Evolutionary conservation across 768 basidiomycete species (phyloP).

Genomic region (Leucocoprinus leucothites): DNA sequence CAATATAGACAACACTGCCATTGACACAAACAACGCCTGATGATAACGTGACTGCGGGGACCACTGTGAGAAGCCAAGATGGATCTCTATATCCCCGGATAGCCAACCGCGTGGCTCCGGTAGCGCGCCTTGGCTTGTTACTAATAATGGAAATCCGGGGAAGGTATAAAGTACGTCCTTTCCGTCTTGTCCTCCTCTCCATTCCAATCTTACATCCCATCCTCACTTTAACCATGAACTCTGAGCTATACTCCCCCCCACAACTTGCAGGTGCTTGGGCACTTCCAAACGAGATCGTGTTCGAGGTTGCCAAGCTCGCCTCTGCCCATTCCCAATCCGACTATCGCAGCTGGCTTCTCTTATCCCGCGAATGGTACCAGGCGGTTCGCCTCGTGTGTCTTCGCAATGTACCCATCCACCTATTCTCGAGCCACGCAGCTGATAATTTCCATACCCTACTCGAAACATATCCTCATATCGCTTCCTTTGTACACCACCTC

Average conservation of each 20-base stretch:
- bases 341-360: constrained; percentile 8
- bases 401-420: constrained; percentile 9
- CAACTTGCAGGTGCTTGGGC: constrained; percentile 7
- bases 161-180: constrained; percentile 1
- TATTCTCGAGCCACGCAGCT: constrained; percentile 2
- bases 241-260: not conserved
- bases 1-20: not conserved
- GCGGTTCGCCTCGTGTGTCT: constrained; percentile 8
- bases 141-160: not conserved
- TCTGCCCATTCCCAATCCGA: constrained; percentile 6
- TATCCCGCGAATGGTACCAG: constrained; percentile 5
- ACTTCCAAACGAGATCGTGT: constrained; percentile 11
- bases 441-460: constrained; percentile 1
- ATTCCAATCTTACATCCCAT: not conserved
- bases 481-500: constrained; percentile 5
- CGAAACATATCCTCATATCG: not conserved
- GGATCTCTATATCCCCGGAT: constrained; percentile 7
- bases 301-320: constrained; percentile 8
- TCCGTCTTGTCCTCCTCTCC: not conserved
- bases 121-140: not conserved
- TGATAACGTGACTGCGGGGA: constrained; percentile 4
- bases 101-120: constrained; percentile 1
- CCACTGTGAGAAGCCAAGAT: not conserved
- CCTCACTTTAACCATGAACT: not conserved
- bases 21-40: no score